These are phyloP conservation scores for Sphagnum magellanicum DNA, from an alignment of 228 moss, liverwort and hornwort genomes.

Conservation along the genomic window DNA sequence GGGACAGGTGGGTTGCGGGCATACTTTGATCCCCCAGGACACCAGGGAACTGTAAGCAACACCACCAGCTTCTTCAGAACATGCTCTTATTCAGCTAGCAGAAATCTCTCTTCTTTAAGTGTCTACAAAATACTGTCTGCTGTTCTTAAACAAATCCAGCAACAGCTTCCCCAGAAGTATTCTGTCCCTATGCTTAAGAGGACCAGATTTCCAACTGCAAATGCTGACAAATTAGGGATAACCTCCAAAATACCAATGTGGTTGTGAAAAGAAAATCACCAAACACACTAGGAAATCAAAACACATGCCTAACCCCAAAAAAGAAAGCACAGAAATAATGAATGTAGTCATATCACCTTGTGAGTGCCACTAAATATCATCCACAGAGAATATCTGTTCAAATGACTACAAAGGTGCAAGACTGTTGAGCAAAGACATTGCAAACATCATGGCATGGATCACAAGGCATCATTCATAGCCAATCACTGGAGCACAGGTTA, in stretches of 20 bases:
- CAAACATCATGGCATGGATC: not conserved
- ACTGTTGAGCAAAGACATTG: not conserved
- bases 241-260: no score
- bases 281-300: no score
- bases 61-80: not conserved
- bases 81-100: not conserved
- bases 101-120: not conserved
- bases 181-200: not conserved
- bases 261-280: no score
- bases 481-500: no score
- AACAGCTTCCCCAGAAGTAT: not conserved
- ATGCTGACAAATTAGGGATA: no score
- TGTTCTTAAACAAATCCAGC: not conserved
- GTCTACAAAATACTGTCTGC: not conserved
- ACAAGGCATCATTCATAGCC: not conserved
- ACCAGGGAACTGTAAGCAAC: slow-evolving; percentile 69
- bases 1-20: slow-evolving; percentile 85
- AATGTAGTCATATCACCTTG: no score
- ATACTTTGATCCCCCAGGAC: slow-evolving; percentile 79
- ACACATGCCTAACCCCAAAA: no score
- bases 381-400: no score
- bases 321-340: no score
- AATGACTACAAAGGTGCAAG: not conserved
- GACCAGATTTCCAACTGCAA: no score
- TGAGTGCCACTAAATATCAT: no score